A percentile compares a stretch with the other conserved stretches of the same genome.
phyloP scores from a whole-genome alignment of 73 alveolate genomes.

The Paramecium pentaurelia region DNA sequence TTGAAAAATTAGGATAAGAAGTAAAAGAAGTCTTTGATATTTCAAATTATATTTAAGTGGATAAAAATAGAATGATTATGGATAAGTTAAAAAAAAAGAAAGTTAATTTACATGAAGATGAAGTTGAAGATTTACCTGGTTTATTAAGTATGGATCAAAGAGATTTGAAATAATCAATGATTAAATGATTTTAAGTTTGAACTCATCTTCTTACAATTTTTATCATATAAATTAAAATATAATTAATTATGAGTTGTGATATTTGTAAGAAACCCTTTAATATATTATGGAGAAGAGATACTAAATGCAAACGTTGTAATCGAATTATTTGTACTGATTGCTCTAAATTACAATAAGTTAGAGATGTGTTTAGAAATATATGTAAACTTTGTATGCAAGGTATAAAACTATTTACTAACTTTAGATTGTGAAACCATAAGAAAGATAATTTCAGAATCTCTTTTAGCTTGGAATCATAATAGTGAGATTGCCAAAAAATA shows the following conservation, averaged over 20 bases:
- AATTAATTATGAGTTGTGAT: neutral
- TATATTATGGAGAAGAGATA: neutral
- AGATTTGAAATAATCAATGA: neutral
- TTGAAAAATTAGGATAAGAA: neutral
- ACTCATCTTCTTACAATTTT: neutral
- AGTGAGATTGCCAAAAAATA: neutral
- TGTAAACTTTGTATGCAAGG: constrained; percentile 15
- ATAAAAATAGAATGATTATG: neutral
- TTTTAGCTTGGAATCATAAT: constrained; percentile 18
- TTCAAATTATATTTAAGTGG: neutral
- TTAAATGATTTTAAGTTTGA: neutral
- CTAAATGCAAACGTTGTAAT: constrained; percentile 1
- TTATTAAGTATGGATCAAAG: neutral
- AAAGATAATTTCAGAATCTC: neutral
- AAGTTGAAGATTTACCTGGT: neutral
- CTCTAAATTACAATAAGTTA: neutral
- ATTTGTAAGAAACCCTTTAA: neutral
- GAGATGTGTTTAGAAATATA: neutral
- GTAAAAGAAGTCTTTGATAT: constrained; percentile 23
- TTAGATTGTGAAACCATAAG: neutral
- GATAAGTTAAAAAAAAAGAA: neutral
- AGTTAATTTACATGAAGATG: neutral
- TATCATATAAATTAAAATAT: neutral
- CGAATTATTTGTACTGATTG: neutral
- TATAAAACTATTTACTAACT: neutral